Evolutionary conservation across 78 protist genomes (phyloP).

Genomic region (Cavenderia fasciculata): DNA sequence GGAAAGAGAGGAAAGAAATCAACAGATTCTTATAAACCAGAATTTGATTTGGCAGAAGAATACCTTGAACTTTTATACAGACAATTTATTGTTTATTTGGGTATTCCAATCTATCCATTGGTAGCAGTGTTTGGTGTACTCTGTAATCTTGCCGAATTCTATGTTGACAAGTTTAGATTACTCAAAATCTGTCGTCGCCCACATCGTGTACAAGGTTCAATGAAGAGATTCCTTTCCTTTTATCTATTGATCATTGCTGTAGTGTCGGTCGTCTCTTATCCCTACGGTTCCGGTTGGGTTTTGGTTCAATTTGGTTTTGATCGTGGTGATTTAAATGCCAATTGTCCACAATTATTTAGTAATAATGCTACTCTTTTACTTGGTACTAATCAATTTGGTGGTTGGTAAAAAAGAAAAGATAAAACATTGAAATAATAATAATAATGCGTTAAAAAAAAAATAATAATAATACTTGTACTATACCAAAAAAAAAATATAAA

Average conservation of each 20-base stretch:
- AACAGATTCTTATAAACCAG: conserved; percentile 61
- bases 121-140: conserved; percentile 64
- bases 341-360: conserved; percentile 49
- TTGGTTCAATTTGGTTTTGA: conserved; percentile 47
- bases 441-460: no score
- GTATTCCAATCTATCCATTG: conserved; percentile 69
- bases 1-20: conserved; percentile 53
- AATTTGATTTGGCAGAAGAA: conserved; percentile 80
- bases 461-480: no score
- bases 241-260: conserved; percentile 38
- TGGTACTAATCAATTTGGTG: no score
- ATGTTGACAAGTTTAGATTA: conserved; percentile 33
- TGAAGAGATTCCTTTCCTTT: conserved; percentile 62
- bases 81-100: conserved; percentile 77
- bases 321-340: conserved; percentile 11
- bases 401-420: no score
- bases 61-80: conserved; percentile 75
- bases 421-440: no score
- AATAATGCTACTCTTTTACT: no score
- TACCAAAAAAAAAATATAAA: no score
- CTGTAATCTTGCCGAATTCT: conserved; percentile 58
- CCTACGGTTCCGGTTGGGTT: conserved; percentile 75
- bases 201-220: conserved; percentile 59
- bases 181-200: conserved; percentile 69
- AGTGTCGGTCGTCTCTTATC: conserved; percentile 32